These are phyloP conservation scores for Coemansia sp. DNA, from an alignment of 371 early-diverging fungal genomes.

Conservation along the genomic window DNA sequence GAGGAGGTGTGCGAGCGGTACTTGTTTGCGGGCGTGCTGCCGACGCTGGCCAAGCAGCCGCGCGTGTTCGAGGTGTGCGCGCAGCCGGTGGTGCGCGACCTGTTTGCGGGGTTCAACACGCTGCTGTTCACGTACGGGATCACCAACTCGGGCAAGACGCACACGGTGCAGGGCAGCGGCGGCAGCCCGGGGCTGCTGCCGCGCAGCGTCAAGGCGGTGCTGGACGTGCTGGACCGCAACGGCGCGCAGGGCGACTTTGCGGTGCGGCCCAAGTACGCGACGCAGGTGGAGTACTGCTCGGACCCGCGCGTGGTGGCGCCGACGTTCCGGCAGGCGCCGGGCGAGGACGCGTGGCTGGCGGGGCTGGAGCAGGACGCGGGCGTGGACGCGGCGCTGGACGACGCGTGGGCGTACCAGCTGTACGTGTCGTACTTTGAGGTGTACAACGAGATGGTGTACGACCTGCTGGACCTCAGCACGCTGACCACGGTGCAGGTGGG, in stretches of 20 bases:
- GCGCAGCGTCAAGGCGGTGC: constrained; percentile 61
- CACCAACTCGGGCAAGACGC: constrained; percentile 85
- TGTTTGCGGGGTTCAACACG: constrained; percentile 60
- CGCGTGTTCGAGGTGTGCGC: constrained; percentile 63
- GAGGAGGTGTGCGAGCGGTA: constrained; percentile 60
- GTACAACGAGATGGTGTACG: constrained; percentile 82
- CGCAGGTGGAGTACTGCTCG: constrained; percentile 49
- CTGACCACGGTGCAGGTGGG: constrained; percentile 41
- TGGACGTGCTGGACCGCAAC: constrained; percentile 43
- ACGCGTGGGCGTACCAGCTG: constrained; percentile 64
- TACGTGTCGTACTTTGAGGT: constrained; percentile 81
- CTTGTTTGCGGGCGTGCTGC: constrained; percentile 67
- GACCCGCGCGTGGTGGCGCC: constrained; percentile 41
- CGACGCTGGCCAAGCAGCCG: constrained; percentile 54
- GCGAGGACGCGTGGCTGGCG: constrained; percentile 41
- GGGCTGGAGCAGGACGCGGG: constrained; percentile 12
- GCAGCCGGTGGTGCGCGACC: constrained; percentile 56
- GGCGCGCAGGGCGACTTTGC: constrained; percentile 38
- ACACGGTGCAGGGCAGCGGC: constrained; percentile 63
- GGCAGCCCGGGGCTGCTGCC: constrained; percentile 63
- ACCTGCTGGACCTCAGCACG: constrained; percentile 61
- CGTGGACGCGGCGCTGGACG: constrained; percentile 13
- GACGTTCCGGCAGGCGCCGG: constrained; percentile 37
- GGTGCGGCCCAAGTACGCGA: constrained; percentile 41
- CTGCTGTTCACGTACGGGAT: constrained; percentile 75